These are phyloP conservation scores for Sarocladium strictum DNA, from an alignment of 2,329 filamentous ascomycete species.

Conservation along the genomic window DNA sequence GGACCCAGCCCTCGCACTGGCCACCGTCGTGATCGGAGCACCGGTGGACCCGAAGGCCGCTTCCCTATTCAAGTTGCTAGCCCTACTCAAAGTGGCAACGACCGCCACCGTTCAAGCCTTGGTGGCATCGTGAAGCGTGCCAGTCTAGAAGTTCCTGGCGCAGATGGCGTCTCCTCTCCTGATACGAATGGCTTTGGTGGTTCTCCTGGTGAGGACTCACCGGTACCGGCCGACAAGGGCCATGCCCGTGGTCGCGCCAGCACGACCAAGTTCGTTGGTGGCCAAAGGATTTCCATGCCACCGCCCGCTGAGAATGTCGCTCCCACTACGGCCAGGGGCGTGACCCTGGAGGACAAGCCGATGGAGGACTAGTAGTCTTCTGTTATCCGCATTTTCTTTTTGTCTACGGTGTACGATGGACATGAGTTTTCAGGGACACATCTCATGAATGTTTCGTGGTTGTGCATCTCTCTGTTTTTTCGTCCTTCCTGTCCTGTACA, in stretches of 20 bases:
- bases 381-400: neutral
- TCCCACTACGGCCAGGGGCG: constrained; percentile 26
- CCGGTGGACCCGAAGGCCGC: constrained; percentile 65
- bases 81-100: constrained; percentile 45
- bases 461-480: neutral
- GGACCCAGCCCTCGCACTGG: constrained; percentile 48
- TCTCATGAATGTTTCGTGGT: neutral
- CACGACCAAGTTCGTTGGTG: constrained; percentile 40
- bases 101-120: constrained; percentile 44
- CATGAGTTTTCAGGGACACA: neutral
- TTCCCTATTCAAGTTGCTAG: constrained; percentile 72
- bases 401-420: constrained; percentile 1
- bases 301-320: constrained; percentile 19
- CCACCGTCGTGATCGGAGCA: constrained; percentile 78
- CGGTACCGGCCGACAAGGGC: neutral
- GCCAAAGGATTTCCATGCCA: constrained; percentile 33
- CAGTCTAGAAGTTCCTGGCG: constrained; percentile 77
- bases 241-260: constrained; percentile 6
- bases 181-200: constrained; percentile 36
- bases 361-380: constrained; percentile 40
- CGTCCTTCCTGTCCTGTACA: neutral
- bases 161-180: constrained; percentile 30
- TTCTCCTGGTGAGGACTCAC: neutral
- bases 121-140: constrained; percentile 52
- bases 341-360: constrained; percentile 46